Evolutionary conservation across 345 rosid genomes (phyloP).

Genomic region (Orychophragmus violaceus): DNA sequence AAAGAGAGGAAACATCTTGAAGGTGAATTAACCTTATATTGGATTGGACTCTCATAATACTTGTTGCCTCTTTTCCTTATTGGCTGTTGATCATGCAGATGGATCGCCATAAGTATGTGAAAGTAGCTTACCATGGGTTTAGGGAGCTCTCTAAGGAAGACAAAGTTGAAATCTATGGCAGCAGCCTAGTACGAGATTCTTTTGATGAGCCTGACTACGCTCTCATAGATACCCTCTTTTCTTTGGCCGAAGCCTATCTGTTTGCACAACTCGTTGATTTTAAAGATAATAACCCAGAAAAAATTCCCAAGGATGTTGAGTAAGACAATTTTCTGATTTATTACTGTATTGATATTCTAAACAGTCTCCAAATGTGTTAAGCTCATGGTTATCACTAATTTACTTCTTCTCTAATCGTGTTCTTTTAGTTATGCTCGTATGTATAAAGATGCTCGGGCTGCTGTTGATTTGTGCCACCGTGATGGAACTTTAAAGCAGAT

Average conservation of each 20-base stretch:
- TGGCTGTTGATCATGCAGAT: constrained; percentile 45
- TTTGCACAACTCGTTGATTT: constrained; percentile 97
- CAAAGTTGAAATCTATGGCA: constrained; percentile 81
- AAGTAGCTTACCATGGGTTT: constrained; percentile 98
- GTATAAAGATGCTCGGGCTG: constrained; percentile 95
- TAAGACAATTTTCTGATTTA: constrained; percentile 34
- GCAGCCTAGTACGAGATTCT: constrained; percentile 74
- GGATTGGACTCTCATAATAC: background rate
- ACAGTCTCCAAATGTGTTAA: background rate
- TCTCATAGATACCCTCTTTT: constrained; percentile 90
- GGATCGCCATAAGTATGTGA: constrained; percentile 98
- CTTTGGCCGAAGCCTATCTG: constrained; percentile 89
- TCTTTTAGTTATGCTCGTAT: constrained; percentile 61
- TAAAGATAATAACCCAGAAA: constrained; percentile 77
- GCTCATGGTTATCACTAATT: background rate
- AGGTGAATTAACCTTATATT: constrained; percentile 37
- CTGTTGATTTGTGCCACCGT: constrained; percentile 98
- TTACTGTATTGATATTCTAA: background rate
- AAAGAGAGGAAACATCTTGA: constrained; percentile 95
- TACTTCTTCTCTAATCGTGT: background rate
- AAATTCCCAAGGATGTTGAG: constrained; percentile 55
- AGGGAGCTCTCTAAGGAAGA: constrained; percentile 87
- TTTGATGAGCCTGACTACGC: constrained; percentile 97
- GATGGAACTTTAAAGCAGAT: constrained; percentile 96
- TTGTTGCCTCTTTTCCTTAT: background rate